Percentiles rank a stretch among this genome's conserved stretches.
Evolutionary conservation across 2,329 filamentous ascomycete species (phyloP).

Genomic region (Hypoxylon sp.): DNA sequence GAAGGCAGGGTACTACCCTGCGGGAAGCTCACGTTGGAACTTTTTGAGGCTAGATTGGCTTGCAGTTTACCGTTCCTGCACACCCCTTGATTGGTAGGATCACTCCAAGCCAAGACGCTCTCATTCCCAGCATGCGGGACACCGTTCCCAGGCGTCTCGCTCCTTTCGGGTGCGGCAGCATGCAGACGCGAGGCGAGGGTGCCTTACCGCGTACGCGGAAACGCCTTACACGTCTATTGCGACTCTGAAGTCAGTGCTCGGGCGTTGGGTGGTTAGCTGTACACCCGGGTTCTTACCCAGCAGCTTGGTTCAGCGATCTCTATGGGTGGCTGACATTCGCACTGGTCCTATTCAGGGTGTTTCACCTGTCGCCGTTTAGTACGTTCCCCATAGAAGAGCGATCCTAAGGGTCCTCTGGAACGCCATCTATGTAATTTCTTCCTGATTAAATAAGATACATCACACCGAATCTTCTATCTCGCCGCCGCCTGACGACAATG

Average conservation of each 20-base stretch:
- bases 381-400: slow-evolving; percentile 17
- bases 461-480: slow-evolving; percentile 19
- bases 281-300: slow-evolving; percentile 39
- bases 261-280: slow-evolving; percentile 31
- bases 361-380: slow-evolving; percentile 17
- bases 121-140: slow-evolving; percentile 40
- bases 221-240: slow-evolving; percentile 38
- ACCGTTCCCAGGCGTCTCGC: slow-evolving; percentile 30
- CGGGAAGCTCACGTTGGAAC: slow-evolving; percentile 38
- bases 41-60: slow-evolving; percentile 44
- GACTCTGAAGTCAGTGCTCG: slow-evolving; percentile 32
- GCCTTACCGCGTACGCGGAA: slow-evolving; percentile 43
- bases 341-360: slow-evolving; percentile 33
- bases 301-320: slow-evolving; percentile 41
- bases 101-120: slow-evolving; percentile 37
- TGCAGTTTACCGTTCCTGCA: slow-evolving; percentile 39
- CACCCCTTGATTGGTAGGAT: slow-evolving; percentile 38
- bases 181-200: slow-evolving; percentile 46
- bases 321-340: slow-evolving; percentile 30
- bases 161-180: slow-evolving; percentile 44
- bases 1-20: slow-evolving; percentile 42
- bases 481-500: slow-evolving; percentile 28
- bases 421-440: slow-evolving; percentile 16
- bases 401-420: slow-evolving; percentile 10
- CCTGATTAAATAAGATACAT: slow-evolving; percentile 17